phyloP scores from a whole-genome alignment of 768 basidiomycete species.

The Leccinum pellstonianum region DNA sequence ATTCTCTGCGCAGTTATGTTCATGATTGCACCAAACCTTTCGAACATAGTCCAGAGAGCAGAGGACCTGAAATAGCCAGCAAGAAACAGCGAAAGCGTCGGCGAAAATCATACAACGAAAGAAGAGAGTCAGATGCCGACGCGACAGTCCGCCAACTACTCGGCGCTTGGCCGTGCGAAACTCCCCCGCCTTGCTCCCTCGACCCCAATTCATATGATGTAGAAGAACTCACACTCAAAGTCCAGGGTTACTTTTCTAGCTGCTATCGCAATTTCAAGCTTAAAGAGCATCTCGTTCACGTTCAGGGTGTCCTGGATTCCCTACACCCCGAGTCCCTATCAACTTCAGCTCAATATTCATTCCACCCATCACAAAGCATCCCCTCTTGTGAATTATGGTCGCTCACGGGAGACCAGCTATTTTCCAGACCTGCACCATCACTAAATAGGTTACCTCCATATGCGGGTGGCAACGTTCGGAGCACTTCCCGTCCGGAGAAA shows the following conservation, averaged over 20 bases:
- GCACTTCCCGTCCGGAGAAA: not conserved
- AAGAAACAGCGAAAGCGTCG: conserved; percentile 6
- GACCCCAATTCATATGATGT: conserved; percentile 4
- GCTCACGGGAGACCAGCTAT: not conserved
- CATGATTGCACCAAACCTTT: not conserved
- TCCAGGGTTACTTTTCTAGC: conserved; percentile 8
- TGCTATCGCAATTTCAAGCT: conserved; percentile 19
- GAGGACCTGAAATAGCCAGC: not conserved
- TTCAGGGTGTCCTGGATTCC: not conserved
- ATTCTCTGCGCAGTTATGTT: conserved; percentile 1
- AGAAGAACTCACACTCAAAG: not conserved
- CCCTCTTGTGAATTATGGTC: not conserved
- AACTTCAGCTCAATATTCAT: not conserved
- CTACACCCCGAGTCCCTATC: not conserved
- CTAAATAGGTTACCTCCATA: not conserved
- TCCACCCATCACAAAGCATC: not conserved
- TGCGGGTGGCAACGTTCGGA: not conserved
- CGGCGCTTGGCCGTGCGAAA: not conserved
- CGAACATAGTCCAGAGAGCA: conserved; percentile 15
- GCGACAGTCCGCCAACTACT: conserved; percentile 2
- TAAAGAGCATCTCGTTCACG: conserved; percentile 10
- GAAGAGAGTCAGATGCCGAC: conserved; percentile 4
- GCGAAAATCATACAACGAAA: conserved; percentile 1
- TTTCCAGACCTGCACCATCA: not conserved
- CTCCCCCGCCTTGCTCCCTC: not conserved